Evolutionary conservation across 352 stramenopile genomes (phyloP).

Genomic region (Phytophthora constricta): DNA sequence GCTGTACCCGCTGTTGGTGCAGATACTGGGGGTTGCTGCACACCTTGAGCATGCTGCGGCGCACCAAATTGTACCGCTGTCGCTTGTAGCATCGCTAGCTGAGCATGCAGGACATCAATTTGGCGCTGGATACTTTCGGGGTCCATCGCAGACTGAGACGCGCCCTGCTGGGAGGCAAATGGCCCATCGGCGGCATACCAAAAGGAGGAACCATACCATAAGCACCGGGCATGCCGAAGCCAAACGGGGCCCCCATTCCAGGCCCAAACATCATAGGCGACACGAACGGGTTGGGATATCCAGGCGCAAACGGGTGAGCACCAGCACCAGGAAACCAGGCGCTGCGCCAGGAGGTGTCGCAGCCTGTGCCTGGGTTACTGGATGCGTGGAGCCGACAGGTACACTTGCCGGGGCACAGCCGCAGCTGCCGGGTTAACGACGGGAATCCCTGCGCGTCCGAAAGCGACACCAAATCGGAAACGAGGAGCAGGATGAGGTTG

Average conservation of each 20-base stretch:
- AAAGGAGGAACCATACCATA: conserved; percentile 68
- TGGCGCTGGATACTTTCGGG: conserved; percentile 56
- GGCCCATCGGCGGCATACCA: conserved; percentile 38
- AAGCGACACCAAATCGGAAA: conserved; percentile 38
- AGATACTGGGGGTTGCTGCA: conserved; percentile 17
- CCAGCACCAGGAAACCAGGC: conserved; percentile 25
- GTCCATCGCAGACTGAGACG: conserved; percentile 43
- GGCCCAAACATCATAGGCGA: conserved; percentile 66
- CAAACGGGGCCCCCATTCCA: conserved; percentile 49
- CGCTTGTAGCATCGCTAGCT: conserved; percentile 57
- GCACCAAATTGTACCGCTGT: conserved; percentile 32
- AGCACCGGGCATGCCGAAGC: conserved; percentile 57
- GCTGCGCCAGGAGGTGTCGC: conserved; percentile 15
- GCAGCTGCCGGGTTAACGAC: conserved; percentile 5
- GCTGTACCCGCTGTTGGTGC: conserved; percentile 6
- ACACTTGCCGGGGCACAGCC: conserved; percentile 26
- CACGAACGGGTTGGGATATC: conserved; percentile 63
- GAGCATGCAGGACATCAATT: conserved; percentile 57
- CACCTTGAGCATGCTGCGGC: conserved; percentile 16
- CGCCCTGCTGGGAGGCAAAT: conserved; percentile 29
- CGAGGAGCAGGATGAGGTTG: conserved; percentile 30
- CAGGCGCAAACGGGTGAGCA: conserved; percentile 44
- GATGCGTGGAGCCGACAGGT: conserved; percentile 5
- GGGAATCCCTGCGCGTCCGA: conserved; percentile 28
- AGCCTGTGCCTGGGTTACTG: conserved; percentile 11